Conservation (phyloP, 768 basidiomycete genomes). For the Agaricus sinodeliciosus region DNA sequence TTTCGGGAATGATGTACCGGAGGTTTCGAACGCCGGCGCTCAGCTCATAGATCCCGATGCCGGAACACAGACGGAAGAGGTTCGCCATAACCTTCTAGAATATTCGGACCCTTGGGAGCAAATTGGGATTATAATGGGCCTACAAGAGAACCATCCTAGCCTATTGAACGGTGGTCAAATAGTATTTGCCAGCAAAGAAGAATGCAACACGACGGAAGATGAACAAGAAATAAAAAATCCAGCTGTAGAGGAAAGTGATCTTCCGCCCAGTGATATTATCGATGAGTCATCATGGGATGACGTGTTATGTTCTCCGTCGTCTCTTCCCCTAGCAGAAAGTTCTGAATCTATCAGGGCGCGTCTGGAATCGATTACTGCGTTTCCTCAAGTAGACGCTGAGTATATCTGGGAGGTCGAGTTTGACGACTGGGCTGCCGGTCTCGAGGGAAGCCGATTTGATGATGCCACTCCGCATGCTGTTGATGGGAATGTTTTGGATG, state of each 20-base stretch:
- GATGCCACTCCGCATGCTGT: too few species aligned
- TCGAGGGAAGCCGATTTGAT: not conserved
- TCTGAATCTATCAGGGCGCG: not conserved
- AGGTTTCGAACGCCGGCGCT: not conserved
- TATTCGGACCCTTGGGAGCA: constrained; percentile 8
- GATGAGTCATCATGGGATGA: not conserved
- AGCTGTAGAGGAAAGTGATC: not conserved
- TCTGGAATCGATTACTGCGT: not conserved
- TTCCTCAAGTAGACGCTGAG: not conserved
- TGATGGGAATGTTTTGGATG: not conserved
- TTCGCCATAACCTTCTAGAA: constrained; percentile 1
- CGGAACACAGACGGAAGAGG: not conserved
- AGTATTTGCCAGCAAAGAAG: not conserved
- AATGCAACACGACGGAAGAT: not conserved
- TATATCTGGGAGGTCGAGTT: not conserved
- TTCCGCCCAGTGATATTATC: constrained; percentile 7
- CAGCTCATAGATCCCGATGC: not conserved
- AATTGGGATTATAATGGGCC: not conserved
- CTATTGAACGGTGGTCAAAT: not conserved
- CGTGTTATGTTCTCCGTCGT: not conserved
- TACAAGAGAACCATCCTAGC: not conserved
- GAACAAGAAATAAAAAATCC: not conserved
- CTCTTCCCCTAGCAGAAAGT: constrained; percentile 6
- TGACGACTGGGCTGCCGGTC: not conserved
- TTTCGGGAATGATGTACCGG: too few species aligned